Percentiles rank a stretch among this genome's conserved stretches.
phyloP scores from a whole-genome alignment of 306 rosid genomes.

The Albizia julibrissin region DNA sequence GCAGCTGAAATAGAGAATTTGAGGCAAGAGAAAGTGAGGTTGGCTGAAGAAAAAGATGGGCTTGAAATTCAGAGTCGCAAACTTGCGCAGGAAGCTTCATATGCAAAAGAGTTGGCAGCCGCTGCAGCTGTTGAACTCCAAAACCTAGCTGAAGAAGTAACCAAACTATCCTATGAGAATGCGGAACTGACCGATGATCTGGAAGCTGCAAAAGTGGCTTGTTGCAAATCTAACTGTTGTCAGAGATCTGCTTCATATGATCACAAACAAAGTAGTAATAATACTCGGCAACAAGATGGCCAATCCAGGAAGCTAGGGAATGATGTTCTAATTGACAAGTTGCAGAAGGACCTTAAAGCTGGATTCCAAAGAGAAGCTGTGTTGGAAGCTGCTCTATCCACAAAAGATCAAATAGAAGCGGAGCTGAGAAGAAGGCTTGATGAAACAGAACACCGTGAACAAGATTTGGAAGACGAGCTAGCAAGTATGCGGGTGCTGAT shows the following conservation, averaged over 20 bases:
- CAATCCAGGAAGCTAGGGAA: conserved; percentile 42
- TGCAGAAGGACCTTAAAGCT: conserved; percentile 67
- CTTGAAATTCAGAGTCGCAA: conserved; percentile 74
- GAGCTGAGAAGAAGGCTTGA: conserved; percentile 61
- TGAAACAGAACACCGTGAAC: conserved; percentile 60
- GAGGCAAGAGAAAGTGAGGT: conserved; percentile 72
- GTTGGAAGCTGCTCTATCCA: conserved; percentile 51
- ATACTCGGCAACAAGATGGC: conserved; percentile 41
- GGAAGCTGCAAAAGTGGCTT: conserved; percentile 52
- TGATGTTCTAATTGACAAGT: conserved; percentile 50
- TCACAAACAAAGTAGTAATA: conserved; percentile 42
- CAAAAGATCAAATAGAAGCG: conserved; percentile 62
- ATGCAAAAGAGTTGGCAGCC: conserved; percentile 88
- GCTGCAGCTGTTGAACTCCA: conserved; percentile 86
- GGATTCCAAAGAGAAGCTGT: conserved; percentile 71
- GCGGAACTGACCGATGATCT: conserved; percentile 66
- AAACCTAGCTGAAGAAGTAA: conserved; percentile 87
- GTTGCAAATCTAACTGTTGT: conserved; percentile 45
- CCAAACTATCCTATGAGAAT: conserved; percentile 77
- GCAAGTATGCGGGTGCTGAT: conserved; percentile 63
- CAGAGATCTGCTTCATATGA: conserved; percentile 49
- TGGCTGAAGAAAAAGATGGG: conserved; percentile 72
- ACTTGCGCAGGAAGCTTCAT: conserved; percentile 82
- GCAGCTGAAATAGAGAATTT: conserved; percentile 76
- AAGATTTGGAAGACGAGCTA: conserved; percentile 74